Evolutionary conservation across 768 basidiomycete genomes (phyloP).

Genomic region (Punctularia strigosozonata): DNA sequence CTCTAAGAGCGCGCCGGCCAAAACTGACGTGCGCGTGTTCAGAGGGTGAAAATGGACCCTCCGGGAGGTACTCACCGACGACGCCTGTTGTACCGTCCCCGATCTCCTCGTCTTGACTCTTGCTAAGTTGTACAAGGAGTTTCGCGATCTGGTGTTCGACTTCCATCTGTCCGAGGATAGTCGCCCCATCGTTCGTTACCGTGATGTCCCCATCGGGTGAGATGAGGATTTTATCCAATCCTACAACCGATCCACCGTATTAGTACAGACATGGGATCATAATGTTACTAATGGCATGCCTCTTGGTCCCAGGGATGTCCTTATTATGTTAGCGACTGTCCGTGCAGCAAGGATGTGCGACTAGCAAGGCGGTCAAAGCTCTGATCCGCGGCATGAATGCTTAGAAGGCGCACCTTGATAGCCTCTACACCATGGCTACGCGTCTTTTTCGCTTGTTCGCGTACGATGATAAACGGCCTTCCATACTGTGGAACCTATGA

Average conservation of each 20-base stretch:
- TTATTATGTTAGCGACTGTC: constrained; percentile 88
- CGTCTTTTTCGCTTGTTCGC: constrained; percentile 89
- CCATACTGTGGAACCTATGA: constrained; percentile 51
- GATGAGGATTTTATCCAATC: constrained; percentile 90
- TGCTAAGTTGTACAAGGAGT: constrained; percentile 89
- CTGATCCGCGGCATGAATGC: neutral
- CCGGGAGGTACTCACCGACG: constrained; percentile 63
- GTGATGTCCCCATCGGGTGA: constrained; percentile 98
- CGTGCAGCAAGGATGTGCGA: constrained; percentile 93
- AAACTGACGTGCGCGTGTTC: constrained; percentile 37
- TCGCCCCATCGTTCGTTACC: constrained; percentile 98
- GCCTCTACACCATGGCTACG: constrained; percentile 87
- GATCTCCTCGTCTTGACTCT: constrained; percentile 99
- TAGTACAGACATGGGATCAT: too few species aligned
- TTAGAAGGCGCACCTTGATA: constrained; percentile 62
- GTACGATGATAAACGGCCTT: constrained; percentile 93
- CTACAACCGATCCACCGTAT: too few species aligned
- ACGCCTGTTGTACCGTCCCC: constrained; percentile 99
- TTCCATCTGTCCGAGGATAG: constrained; percentile 97
- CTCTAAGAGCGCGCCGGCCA: constrained; percentile 95
- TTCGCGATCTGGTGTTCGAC: constrained; percentile 99
- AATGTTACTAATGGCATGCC: too few species aligned
- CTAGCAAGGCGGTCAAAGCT: constrained; percentile 25
- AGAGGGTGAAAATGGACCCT: neutral
- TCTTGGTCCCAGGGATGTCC: constrained; percentile 90